Evolutionary conservation across 495 filamentous ascomycete genomes (phyloP), one percentile per base, ranked within the genome.

Genomic region (Podospora anserina): DNA sequence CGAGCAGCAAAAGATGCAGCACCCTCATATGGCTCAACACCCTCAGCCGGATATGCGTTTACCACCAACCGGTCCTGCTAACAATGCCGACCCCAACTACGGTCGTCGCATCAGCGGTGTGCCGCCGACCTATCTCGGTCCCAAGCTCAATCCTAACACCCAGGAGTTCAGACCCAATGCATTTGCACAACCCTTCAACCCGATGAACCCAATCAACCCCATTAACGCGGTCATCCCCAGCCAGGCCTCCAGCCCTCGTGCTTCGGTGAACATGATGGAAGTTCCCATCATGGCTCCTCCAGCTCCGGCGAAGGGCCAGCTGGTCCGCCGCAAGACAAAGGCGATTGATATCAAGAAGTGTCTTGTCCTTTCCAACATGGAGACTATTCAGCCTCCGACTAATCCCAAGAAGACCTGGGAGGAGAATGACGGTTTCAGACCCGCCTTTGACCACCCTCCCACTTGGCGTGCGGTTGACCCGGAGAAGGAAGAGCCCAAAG

Each of bases 91-190:
- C 65, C 76, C 80, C n/a, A 69, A 76, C 49, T 84, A 80, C 70
- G 74, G 75, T 4, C 81, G 83, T 57, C 83, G 85, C 16, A 79
- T 81, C 26, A 82, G 82, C 63, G 81, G 78, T 27, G 75, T 78
- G 11, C 72, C 79, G 18, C 77, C 71, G 30, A 81, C 83, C 19
- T 81, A 78, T 64, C 80, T 84, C 58, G 85, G 87, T 11, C 83
- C 83, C 28, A 90, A 92, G 76, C 86, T 96, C 80, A 96, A 96
- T 71, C 92, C 91, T 2, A 89, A 88, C 62, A 93, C 90, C 34
- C 84, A 88, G 72, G 93, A 96, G 73, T 97, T 97, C 79, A 87
- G 89, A 70, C 92, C 92, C 3, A 94, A 89, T 72, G 87, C 92
- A 9, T 88, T 90, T 54, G 92, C 92, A 3, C 88, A 82, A 58